phyloP scores from a whole-genome alignment of 106 monocot genomes.

The Dendrobium chrysotoxum region DNA sequence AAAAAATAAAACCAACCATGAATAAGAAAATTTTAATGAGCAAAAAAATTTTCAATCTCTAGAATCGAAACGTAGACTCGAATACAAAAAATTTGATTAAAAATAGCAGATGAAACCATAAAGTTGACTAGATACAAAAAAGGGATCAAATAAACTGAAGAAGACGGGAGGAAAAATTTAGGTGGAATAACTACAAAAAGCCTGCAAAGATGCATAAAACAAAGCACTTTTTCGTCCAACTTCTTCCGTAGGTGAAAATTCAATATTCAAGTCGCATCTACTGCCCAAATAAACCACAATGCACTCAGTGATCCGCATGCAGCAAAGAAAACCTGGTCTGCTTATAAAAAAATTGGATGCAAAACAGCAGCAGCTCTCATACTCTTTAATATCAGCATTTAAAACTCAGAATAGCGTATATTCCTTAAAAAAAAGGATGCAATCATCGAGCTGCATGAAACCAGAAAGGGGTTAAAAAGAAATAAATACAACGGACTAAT shows the following conservation, averaged over 20 bases:
- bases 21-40: background rate
- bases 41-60: background rate
- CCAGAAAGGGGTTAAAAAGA: background rate
- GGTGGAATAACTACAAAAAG: background rate
- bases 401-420: conserved; percentile 40
- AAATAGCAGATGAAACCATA: background rate
- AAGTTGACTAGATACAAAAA: background rate
- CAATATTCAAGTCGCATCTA: background rate
- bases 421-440: conserved; percentile 9
- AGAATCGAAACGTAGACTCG: background rate
- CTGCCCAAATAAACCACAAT: background rate
- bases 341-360: background rate
- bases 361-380: conserved; percentile 29
- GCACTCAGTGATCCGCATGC: background rate
- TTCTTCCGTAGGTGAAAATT: background rate
- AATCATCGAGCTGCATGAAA: conserved; percentile 21
- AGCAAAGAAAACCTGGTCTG: background rate
- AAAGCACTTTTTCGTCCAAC: background rate
- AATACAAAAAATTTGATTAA: background rate
- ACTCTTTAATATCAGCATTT: conserved; percentile 4
- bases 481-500: background rate
- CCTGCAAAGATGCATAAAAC: background rate
- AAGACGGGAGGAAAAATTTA: background rate
- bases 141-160: background rate
- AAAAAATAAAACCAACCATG: background rate